Conservation (phyloP, 805 yeast genomes). For the Nakazawaea laoshanensis region DNA sequence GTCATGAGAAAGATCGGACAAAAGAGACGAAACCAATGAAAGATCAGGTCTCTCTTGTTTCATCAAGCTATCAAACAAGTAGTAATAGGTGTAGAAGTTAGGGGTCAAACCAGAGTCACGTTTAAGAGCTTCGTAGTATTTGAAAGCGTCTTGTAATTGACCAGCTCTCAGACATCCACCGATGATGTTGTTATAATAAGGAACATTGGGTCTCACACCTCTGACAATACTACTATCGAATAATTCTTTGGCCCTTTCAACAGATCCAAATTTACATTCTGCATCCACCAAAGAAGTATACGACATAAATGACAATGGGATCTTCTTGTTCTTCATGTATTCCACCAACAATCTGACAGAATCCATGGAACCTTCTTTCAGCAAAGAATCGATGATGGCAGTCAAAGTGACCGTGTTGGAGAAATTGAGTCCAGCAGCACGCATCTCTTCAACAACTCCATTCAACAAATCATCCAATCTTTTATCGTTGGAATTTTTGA, state of each 20-base stretch:
- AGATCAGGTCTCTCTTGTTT: constrained; percentile 19
- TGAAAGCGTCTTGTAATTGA: constrained; percentile 26
- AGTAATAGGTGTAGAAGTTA: constrained; percentile 43
- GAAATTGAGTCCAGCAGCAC: constrained; percentile 24
- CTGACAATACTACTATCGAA: constrained; percentile 25
- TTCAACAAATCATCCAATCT: constrained; percentile 18
- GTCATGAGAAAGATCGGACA: constrained; percentile 28
- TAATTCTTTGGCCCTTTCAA: constrained; percentile 30
- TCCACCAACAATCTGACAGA: constrained; percentile 46
- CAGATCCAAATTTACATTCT: constrained; percentile 35
- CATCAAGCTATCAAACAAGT: constrained; percentile 23
- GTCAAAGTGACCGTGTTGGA: constrained; percentile 38
- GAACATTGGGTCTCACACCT: constrained; percentile 26
- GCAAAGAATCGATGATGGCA: constrained; percentile 46
- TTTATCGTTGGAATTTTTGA: constrained; percentile 38
- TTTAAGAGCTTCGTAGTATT: constrained; percentile 29
- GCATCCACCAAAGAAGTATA: constrained; percentile 39
- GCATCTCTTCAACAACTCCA: constrained; percentile 33
- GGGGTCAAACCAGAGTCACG: constrained; percentile 22
- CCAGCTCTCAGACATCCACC: constrained; percentile 37
- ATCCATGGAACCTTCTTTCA: constrained; percentile 33
- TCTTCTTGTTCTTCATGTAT: constrained; percentile 24
- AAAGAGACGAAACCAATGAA: constrained; percentile 23
- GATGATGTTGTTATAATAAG: constrained; percentile 38
- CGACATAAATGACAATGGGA: constrained; percentile 25